Evolutionary conservation across 345 rosid genomes (phyloP), one percentile per base, ranked within the genome.

Genomic region (Gossypium rotundifolium): DNA sequence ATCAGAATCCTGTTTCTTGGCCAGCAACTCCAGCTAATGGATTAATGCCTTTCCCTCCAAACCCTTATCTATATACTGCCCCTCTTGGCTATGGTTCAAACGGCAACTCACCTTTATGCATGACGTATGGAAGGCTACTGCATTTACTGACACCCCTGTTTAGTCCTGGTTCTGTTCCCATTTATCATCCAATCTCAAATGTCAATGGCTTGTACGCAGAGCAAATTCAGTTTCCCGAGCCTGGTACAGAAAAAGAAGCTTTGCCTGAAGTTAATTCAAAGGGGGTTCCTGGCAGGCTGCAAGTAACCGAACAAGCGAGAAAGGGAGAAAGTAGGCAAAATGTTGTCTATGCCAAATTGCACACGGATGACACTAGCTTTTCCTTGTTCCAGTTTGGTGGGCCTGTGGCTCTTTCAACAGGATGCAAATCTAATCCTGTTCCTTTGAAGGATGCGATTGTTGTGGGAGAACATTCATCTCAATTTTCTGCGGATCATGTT

Each of bases 311-410:
- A 69, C 66, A 64, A 2, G 74, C 78, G 17, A 61, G 79, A 73
- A 77, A 66, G 18, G 78, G 72, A 17, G 82, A 81, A 76, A 75
- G 82, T 71, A 77, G 46, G 74, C 82, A 79, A 75, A 73, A 49
- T 23, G 84, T 79, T 65, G 22, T 38, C 38, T 62, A 75, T 13
- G 79, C 77, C 61, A 85, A 76, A 52, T 61, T 74, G 64, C 82
- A 62, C n/a, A 70, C n/a, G 7, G 81, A 82, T 65, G 75, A 81
- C 49, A 33, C 81, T 14, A 77, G 84, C 80, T 95, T 95, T 83
- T 95, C 99, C 74, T 78, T 93, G 78, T 93, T 93, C 80, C 99
- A 95, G 81, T 93, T 82, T 69, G 97, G 92, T 46, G 97, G 94
- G 14, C 98, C 98, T 4, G 84, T 88, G 53, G 97, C 89, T 57